Base-by-base conservation (phyloP, 73 alveolate species). In the Tetrahymena thermophila region DNA sequence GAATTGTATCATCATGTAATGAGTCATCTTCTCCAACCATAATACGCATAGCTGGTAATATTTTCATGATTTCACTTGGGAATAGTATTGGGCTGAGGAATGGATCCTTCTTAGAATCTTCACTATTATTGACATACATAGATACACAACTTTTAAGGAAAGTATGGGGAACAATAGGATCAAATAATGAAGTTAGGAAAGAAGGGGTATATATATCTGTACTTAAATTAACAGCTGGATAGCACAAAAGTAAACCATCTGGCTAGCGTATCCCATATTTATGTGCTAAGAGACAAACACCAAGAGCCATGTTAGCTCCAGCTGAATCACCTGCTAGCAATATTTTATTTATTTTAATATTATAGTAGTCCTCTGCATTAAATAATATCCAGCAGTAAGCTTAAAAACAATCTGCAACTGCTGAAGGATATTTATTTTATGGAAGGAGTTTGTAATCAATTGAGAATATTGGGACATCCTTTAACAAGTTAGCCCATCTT, bases 371-470 rank as follows among this genome's bases (percentile, higher is more conserved):
- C 85, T 97, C 98, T 50, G 97, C 96, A 95, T 98, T 94, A 23
- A 94, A 85, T 14, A 98, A 43, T 85, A 98, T 95, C 99, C 99
- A 98, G 84, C 96, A 94, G 96, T 98, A 98, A 35, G 98, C 98
- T 95, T 98, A 97, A 98, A 98, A 98, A 31, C 97, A 97, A 95
- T 98, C 99, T 96, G 98, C 98, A 42, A 98, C 37, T 35, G 99
- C 98, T 42, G 98, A 96, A 28, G 99, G 99, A 84, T 96, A 98
- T 16, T 98, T 94, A 43, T 98, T 85, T 40, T 97, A 97, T 58
- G 99, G 99, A 28, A 98, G 96, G 58, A 98, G 96, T 95, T 99
- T 96, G 96, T 98, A 98, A 95, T 98, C 99, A n/a, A 98, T 97
- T 16, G 99, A 97, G 93, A 98, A 94, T 96, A 85, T 96, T 4